Evolutionary conservation across 495 filamentous ascomycete genomes (phyloP), one percentile per base, ranked within the genome.

Genomic region (Bacidia gigantensis): DNA sequence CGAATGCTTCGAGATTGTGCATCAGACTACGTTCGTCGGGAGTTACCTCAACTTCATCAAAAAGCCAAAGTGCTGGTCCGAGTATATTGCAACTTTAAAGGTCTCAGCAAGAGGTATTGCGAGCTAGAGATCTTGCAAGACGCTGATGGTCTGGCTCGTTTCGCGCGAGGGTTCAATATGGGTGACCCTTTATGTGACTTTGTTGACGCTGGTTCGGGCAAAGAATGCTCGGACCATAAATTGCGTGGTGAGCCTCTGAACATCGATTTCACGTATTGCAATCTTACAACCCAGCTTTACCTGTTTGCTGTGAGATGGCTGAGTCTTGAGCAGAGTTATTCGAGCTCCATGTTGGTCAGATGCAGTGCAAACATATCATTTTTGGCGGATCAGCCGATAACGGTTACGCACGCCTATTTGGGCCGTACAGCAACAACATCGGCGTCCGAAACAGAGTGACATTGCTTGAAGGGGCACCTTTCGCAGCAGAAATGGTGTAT

Each of bases 171-270:
- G 2, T 67, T 65, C 47, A 67, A 67, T 44, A 62, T 59, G 58
- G 62, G 57, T 40, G 44, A 58, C 44, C 25, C 56, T 2, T 22
- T 61, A 1, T 65, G 58, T 54, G 60, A 67, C 40, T 67, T 65
- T 47, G 53, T 67, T 46, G 64, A 67, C 48, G 62, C 58, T 18
- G 64, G 65, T 10, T 50, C 56, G 43, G 64, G 64, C 22, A 67
- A 67, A 49, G 65, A 67, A 51, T 65, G 63, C 49, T 60, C 63
- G 12, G 63, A 64, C 58, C 55, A 63, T 54, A 67, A 64, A 45
- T 46, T 66, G 11, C 45, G 54, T 54, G 64, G 64, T 66, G 38
- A 46, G 49, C 25, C 25, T 21, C 26, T 42, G 29, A 18, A 18
- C 23, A 11, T 32, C 41, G 35, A 1, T 38, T 44, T 44, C 14